These are phyloP conservation scores for Citeromyces nyonsensis DNA, from an alignment of 805 yeast genomes.

Conservation along the genomic window DNA sequence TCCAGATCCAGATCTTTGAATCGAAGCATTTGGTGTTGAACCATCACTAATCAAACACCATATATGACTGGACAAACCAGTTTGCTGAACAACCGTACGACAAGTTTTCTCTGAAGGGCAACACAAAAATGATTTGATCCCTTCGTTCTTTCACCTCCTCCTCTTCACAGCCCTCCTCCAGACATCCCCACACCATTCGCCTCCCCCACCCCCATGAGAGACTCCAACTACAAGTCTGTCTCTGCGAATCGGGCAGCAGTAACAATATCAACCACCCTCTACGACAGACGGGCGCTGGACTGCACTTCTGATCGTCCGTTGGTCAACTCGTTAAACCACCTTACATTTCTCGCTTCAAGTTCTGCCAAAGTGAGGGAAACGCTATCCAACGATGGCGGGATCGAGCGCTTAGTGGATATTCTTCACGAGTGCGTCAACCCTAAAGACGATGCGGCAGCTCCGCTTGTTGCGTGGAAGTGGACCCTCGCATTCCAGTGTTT, in stretches of 20 bases:
- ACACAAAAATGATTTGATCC: too few relatives aligned
- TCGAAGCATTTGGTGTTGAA: too few relatives aligned
- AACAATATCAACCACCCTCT: constrained; percentile 73
- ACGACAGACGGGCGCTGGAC: constrained; percentile 87
- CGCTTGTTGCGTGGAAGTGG: constrained; percentile 91
- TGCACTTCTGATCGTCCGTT: constrained; percentile 81
- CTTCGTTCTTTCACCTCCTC: too few relatives aligned
- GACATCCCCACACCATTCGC: too few relatives aligned
- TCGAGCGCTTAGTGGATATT: constrained; percentile 76
- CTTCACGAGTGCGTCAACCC: constrained; percentile 58
- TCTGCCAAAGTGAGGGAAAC: constrained; percentile 87
- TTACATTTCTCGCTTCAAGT: constrained; percentile 75
- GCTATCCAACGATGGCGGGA: constrained; percentile 77
- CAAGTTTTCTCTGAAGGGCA: too few relatives aligned
- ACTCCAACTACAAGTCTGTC: constrained; percentile 71
- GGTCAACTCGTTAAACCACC: constrained; percentile 81
- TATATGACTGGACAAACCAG: too few relatives aligned
- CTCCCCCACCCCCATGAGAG: constrained; percentile 49
- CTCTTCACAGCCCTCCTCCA: too few relatives aligned
- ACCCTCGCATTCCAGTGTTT: constrained; percentile 86
- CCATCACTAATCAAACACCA: too few relatives aligned
- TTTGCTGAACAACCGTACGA: too few relatives aligned
- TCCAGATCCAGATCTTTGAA: too few relatives aligned
- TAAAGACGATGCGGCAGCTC: constrained; percentile 18
- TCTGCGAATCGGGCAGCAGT: constrained; percentile 82